Evolutionary conservation across 495 filamentous ascomycete species (phyloP).

Genomic region (Parmelia sp.): DNA sequence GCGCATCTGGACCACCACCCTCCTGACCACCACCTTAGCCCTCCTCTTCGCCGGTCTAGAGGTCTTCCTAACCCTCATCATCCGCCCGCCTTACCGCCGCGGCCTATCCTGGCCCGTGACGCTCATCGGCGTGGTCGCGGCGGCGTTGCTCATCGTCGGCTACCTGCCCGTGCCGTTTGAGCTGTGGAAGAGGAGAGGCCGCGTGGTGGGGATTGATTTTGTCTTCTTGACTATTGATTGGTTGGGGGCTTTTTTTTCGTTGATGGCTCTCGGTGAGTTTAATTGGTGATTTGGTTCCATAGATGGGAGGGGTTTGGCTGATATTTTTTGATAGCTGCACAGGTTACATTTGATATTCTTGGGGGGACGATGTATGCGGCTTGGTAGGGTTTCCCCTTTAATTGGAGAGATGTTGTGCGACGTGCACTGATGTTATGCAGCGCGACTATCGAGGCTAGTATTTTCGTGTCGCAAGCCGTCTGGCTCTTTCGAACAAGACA

Average conservation of each 20-base stretch:
- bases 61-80: constrained; percentile 53
- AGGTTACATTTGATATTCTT: constrained; percentile 62
- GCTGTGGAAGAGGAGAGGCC: constrained; percentile 60
- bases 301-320: neutral
- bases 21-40: constrained; percentile 37
- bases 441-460: constrained; percentile 56
- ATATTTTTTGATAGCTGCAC: constrained; percentile 41
- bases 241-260: constrained; percentile 64
- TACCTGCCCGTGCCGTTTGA: constrained; percentile 66
- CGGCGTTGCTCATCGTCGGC: constrained; percentile 52
- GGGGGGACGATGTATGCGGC: constrained; percentile 64
- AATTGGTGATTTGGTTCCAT: constrained; percentile 3
- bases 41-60: constrained; percentile 53
- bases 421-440: constrained; percentile 2
- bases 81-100: constrained; percentile 50
- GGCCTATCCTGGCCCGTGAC: constrained; percentile 51
- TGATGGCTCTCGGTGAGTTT: constrained; percentile 58
- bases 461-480: constrained; percentile 59
- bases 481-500: constrained; percentile 60
- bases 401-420: neutral
- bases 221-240: constrained; percentile 65
- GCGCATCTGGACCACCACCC: constrained; percentile 42
- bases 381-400: constrained; percentile 48
- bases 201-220: constrained; percentile 62
- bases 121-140: constrained; percentile 53